A percentile compares a stretch with the other conserved stretches of the same genome.
Evolutionary conservation across 2,329 filamentous ascomycete genomes (phyloP).

Genomic region (Bertia moriformis): DNA sequence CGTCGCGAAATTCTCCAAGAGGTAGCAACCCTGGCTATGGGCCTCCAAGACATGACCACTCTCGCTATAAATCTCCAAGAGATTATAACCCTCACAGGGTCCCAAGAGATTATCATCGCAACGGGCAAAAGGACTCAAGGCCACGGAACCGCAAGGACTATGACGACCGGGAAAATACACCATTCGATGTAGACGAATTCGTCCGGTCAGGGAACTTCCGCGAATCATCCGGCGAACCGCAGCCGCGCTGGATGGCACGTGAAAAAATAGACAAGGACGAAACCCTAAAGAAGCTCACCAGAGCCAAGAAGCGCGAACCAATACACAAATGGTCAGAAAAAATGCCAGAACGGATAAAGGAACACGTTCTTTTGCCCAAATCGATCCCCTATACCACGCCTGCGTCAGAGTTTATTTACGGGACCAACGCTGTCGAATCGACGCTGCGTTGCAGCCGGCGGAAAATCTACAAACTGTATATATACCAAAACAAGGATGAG

Average conservation of each 20-base stretch:
- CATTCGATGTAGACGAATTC: background rate
- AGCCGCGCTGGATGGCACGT: background rate
- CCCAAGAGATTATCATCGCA: too few species aligned
- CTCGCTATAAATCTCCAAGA: background rate
- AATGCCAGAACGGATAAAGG: background rate
- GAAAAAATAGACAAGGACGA: background rate
- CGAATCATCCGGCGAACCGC: background rate
- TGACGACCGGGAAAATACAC: background rate
- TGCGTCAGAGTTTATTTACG: background rate
- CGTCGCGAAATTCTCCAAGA: background rate
- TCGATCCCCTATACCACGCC: background rate
- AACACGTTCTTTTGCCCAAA: background rate
- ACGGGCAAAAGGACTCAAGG: background rate
- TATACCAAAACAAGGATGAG: slow-evolving; percentile 22
- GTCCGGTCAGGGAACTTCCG: background rate
- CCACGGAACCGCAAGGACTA: background rate
- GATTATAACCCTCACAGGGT: too few species aligned
- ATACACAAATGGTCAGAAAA: background rate
- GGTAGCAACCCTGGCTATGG: background rate
- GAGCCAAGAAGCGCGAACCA: background rate
- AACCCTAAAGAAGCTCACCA: background rate
- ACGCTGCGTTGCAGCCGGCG: slow-evolving; percentile 17
- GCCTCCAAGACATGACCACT: too few species aligned
- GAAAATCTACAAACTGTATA: slow-evolving; percentile 42
- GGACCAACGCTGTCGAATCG: background rate